A percentile compares a stretch with the other conserved stretches of the same genome.
Evolutionary conservation across 1,284 basidiomycete species (phyloP).

Genomic region (Ustilago hordei): DNA sequence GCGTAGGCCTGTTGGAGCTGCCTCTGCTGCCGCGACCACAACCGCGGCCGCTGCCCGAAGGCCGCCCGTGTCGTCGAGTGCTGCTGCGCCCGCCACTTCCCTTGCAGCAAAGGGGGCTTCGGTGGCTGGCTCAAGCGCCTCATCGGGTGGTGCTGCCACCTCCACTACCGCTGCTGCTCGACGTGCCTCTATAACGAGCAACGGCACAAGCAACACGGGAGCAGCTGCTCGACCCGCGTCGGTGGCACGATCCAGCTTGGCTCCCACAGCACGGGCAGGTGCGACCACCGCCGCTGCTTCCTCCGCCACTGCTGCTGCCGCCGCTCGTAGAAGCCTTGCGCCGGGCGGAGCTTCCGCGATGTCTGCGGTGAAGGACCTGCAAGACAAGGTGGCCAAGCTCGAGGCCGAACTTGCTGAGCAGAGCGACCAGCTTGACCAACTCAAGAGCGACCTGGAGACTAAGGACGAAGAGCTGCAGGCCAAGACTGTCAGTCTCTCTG

Average conservation of each 20-base stretch:
- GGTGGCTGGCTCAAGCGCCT: constrained; percentile 30
- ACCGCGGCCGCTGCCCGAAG: constrained; percentile 34
- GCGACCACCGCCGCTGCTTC: constrained; percentile 14
- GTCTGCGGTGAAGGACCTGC: constrained; percentile 42
- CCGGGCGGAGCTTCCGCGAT: constrained; percentile 23
- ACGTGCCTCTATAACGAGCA: constrained; percentile 46
- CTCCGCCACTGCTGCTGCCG: constrained; percentile 15
- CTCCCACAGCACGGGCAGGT: constrained; percentile 20
- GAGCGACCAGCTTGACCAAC: constrained; percentile 45
- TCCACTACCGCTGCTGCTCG: constrained; percentile 37
- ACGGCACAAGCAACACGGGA: constrained; percentile 28
- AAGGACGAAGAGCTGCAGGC: constrained; percentile 55
- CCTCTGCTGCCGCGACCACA: constrained; percentile 25
- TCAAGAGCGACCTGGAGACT: constrained; percentile 53
- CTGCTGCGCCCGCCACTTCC: constrained; percentile 24
- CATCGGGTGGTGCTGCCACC: constrained; percentile 28
- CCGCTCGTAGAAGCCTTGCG: constrained; percentile 34
- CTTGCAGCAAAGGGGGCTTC: constrained; percentile 33
- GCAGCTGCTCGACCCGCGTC: constrained; percentile 29
- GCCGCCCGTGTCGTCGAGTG: constrained; percentile 41
- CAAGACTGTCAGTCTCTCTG: constrained; percentile 50
- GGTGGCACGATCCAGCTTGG: constrained; percentile 30
- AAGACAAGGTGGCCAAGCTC: constrained; percentile 46
- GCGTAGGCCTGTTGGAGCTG: constrained; percentile 25
- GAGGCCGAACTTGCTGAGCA: constrained; percentile 55